Evolutionary conservation across 2,329 filamentous ascomycete genomes (phyloP), one percentile per base, ranked within the genome.

Genomic region (Xylariaceae sp.): DNA sequence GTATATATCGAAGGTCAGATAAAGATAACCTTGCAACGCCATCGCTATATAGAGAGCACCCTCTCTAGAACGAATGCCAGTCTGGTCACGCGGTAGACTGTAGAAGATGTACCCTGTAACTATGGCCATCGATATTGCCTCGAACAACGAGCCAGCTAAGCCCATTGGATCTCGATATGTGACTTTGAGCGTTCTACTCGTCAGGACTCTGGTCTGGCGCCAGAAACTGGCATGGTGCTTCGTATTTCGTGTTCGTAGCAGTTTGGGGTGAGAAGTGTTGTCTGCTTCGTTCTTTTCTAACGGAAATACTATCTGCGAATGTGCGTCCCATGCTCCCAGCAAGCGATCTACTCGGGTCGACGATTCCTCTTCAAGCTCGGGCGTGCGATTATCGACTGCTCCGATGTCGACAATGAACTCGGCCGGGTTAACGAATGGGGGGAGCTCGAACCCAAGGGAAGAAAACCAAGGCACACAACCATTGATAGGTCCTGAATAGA

Each of bases 141-240:
- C 85, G 3, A 86, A 59, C 3, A 90, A 68, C 44, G 83, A 83
- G 1, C 85, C 84, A 12, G 79, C 71, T 72, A 90, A 83, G 3
- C 86, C 86, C 67, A 90, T 79, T 0, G 86, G 85, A 56, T 92
- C 86, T n/a, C 86, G 76, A 45, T 84, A 79, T 0, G 86, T 90
- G 2, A 84, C 82, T 40, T 82, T 81, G 57, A 88, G 76, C 0
- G 84, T 87, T 11, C 86, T 75, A 22, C 78, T 71, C 0, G 85
- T 88, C 17, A 90, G 66, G 2, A 90, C 83, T 2, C 65, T 66
- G 5, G 84, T 66, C 56, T 90, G 85, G 35, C 81, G 79, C 17
- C 72, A 50, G 48, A 88, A 80, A 0, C 76, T 71, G 0, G 81
- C 80, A 40, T 76, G 74, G 21, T 67, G 70, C 22, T 56, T 21